Evolutionary conservation across 345 rosid species (phyloP).

Genomic region (Brassica rapa): DNA sequence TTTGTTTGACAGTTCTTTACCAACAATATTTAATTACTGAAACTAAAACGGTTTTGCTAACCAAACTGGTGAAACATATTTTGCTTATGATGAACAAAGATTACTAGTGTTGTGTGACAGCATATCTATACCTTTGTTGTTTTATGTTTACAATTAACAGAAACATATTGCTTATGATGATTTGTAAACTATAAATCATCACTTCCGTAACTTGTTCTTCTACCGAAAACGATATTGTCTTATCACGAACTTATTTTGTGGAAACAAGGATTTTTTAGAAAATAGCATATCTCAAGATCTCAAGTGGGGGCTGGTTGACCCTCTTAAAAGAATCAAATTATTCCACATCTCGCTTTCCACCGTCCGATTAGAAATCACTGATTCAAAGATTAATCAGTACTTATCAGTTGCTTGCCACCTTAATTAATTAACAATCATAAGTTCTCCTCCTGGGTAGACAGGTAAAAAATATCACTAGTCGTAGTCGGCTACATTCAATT

Average conservation of each 20-base stretch:
- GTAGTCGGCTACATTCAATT: neutral
- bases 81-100: neutral
- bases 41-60: neutral
- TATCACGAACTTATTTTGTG: neutral
- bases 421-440: conserved; percentile 29
- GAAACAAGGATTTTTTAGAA: neutral
- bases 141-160: neutral
- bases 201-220: neutral
- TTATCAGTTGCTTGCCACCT: conserved; percentile 28
- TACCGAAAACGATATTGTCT: neutral
- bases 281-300: conserved; percentile 24
- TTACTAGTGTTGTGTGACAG: neutral
- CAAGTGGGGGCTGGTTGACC: conserved; percentile 36
- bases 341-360: conserved; percentile 29
- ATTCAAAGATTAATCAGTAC: conserved; percentile 32
- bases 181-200: neutral
- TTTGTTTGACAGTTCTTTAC: neutral
- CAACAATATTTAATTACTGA: neutral
- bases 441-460: conserved; percentile 28
- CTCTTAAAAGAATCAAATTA: conserved; percentile 29
- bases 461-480: conserved; percentile 9
- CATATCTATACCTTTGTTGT: neutral
- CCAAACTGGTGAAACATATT: neutral
- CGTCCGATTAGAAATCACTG: conserved; percentile 37
- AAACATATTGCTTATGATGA: neutral